phyloP scores from a whole-genome alignment of 2,329 filamentous ascomycete species.

The Epichloe hybrida region DNA sequence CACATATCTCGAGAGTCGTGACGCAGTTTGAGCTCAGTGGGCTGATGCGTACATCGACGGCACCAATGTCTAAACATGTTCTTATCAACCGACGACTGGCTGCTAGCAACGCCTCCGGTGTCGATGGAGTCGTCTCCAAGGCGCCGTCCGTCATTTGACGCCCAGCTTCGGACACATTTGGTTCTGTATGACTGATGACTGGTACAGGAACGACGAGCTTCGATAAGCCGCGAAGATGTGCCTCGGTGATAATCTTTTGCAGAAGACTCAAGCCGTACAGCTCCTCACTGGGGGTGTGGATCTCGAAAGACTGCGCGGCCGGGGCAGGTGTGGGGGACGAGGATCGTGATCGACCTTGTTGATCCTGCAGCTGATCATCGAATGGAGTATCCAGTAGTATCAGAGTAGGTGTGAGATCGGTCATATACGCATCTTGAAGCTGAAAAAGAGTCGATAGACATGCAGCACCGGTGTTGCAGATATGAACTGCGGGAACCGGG shows the following conservation, averaged over 20 bases:
- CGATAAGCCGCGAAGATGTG: slow-evolving; percentile 40
- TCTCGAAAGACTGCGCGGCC: slow-evolving; percentile 22
- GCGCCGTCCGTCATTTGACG: slow-evolving; percentile 25
- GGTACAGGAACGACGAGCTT: slow-evolving; percentile 44
- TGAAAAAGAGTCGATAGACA: slow-evolving; percentile 40
- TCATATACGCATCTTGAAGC: slow-evolving; percentile 37
- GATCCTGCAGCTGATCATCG: slow-evolving; percentile 30
- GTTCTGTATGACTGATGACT: slow-evolving; percentile 30
- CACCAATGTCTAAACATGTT: slow-evolving; percentile 72
- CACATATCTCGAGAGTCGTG: slow-evolving; percentile 66
- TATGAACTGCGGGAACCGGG: slow-evolving; percentile 29
- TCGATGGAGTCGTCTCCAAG: slow-evolving; percentile 20
- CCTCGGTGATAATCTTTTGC: slow-evolving; percentile 44
- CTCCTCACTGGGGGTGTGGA: slow-evolving; percentile 32
- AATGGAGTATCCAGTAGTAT: slow-evolving; percentile 43
- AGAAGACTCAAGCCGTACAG: slow-evolving; percentile 42
- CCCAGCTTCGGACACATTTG: slow-evolving; percentile 12
- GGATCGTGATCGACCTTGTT: slow-evolving; percentile 22
- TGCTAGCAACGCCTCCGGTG: slow-evolving; percentile 14
- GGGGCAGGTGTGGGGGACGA: slow-evolving; percentile 31
- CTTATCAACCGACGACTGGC: slow-evolving; percentile 36
- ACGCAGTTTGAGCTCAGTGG: slow-evolving; percentile 64
- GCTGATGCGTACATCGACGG: slow-evolving; percentile 71
- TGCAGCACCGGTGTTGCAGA: slow-evolving; percentile 38
- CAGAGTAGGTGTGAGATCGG: slow-evolving; percentile 41